These are phyloP conservation scores for Spergularia marina DNA, from an alignment of 148 eudicot species.

Conservation along the genomic window DNA sequence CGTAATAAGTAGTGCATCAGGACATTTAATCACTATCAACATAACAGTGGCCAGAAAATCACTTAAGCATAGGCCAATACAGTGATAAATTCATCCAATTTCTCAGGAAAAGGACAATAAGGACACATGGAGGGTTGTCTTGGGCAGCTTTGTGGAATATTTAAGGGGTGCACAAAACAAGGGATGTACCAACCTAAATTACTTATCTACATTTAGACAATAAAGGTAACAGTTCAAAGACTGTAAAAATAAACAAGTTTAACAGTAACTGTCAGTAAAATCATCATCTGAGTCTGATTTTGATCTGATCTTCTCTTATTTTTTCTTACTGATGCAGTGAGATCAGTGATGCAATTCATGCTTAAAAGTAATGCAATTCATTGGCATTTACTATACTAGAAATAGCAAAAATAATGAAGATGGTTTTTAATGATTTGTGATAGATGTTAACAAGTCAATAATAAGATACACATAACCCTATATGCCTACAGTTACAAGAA, in stretches of 20 bases:
- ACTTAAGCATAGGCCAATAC: not conserved
- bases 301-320: not conserved
- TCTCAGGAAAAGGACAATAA: not conserved
- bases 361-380: conserved; percentile 19
- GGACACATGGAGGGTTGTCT: not conserved
- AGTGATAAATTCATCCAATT: too few species aligned
- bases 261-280: conserved; percentile 17
- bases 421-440: conserved; percentile 11
- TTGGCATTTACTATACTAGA: conserved; percentile 22
- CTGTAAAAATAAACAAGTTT: not conserved
- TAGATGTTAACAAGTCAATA: conserved; percentile 24
- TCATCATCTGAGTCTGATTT: not conserved
- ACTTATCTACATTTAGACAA: conserved; percentile 18
- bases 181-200: conserved; percentile 17
- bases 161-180: conserved; percentile 15
- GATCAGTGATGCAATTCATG: conserved; percentile 11
- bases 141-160: conserved; percentile 10
- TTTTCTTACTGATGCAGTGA: conserved; percentile 12
- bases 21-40: conserved; percentile 7
- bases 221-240: not conserved
- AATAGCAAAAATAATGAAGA: conserved; percentile 18
- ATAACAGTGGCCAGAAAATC: not conserved
- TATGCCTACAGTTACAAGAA: conserved; percentile 8
- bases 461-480: conserved; percentile 7
- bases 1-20: not conserved